These are phyloP conservation scores for Fonsecaea multimorphosa DNA, from an alignment of 2,329 filamentous ascomycete species.

Conservation along the genomic window DNA sequence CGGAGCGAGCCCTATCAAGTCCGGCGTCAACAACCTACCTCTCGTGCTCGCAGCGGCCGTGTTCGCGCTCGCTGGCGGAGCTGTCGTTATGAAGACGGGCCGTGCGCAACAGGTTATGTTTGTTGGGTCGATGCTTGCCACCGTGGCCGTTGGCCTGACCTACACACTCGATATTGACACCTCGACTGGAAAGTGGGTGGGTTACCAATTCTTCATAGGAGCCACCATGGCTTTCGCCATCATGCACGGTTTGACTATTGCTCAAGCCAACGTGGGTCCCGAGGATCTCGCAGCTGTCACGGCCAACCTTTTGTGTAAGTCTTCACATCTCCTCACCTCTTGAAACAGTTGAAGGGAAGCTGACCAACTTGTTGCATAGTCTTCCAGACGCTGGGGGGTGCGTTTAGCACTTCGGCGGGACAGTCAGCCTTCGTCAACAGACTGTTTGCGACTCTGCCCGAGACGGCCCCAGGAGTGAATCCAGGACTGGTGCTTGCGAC, in stretches of 20 bases:
- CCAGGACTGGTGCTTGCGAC: conserved; percentile 40
- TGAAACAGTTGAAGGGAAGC: no score
- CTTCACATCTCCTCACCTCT: no score
- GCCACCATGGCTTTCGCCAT: conserved; percentile 39
- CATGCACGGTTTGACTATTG: conserved; percentile 28
- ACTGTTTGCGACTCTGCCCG: no score
- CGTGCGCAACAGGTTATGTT: conserved; percentile 31
- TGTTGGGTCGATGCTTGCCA: conserved; percentile 36
- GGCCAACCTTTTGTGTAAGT: no score
- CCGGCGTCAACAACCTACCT: conserved; percentile 51
- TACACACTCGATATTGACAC: conserved; percentile 44
- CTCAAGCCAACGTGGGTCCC: no score
- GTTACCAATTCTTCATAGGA: conserved; percentile 46
- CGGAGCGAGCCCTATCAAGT: conserved; percentile 43
- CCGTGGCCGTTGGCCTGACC: conserved; percentile 43
- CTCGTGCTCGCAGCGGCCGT: conserved; percentile 44
- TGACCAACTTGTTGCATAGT: no score
- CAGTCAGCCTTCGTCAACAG: no score
- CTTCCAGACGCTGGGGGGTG: no score
- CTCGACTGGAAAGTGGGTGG: conserved; percentile 44
- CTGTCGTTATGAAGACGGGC: conserved; percentile 38
- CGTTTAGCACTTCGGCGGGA: no score
- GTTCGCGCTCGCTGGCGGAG: conserved; percentile 34
- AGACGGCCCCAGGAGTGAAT: no score
- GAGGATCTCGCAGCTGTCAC: conserved; percentile 15